These are phyloP conservation scores for Candida mattraensis DNA, from an alignment of 805 yeast species.

Conservation along the genomic window DNA sequence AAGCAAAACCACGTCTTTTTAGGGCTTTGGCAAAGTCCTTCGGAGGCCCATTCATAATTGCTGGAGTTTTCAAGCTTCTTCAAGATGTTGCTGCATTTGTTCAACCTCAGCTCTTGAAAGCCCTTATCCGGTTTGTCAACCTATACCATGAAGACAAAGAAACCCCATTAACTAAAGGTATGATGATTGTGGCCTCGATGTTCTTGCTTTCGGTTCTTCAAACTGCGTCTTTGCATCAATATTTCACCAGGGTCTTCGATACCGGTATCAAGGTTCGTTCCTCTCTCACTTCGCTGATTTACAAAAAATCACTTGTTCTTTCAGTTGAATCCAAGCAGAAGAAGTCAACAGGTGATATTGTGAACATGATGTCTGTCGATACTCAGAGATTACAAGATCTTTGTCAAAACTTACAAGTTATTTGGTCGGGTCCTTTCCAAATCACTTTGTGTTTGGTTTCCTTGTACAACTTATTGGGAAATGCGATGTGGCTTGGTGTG, in stretches of 20 bases:
- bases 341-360: slow-evolving; percentile 88
- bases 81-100: slow-evolving; percentile 81
- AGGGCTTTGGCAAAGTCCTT: slow-evolving; percentile 65
- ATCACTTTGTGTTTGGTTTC: slow-evolving; percentile 72
- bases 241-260: slow-evolving; percentile 71
- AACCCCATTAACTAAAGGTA: slow-evolving; percentile 69
- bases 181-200: slow-evolving; percentile 75
- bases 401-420: slow-evolving; percentile 70
- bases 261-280: slow-evolving; percentile 76
- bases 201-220: slow-evolving; percentile 74
- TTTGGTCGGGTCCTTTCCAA: slow-evolving; percentile 95
- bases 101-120: slow-evolving; percentile 82
- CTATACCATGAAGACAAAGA: slow-evolving; percentile 46
- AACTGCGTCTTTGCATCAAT: slow-evolving; percentile 75
- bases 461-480: slow-evolving; percentile 71
- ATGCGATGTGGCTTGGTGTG: slow-evolving; percentile 97
- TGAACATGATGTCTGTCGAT: slow-evolving; percentile 92
- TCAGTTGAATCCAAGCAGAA: slow-evolving; percentile 71
- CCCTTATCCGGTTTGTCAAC: slow-evolving; percentile 61
- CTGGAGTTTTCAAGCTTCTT: slow-evolving; percentile 67
- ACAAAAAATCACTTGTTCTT: slow-evolving; percentile 64
- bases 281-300: slow-evolving; percentile 64
- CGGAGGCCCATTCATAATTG: slow-evolving; percentile 68
- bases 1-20: slow-evolving; percentile 30
- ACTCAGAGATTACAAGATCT: slow-evolving; percentile 85